Base-by-base conservation (phyloP, 306 rosid species). In the Neltuma alba region DNA sequence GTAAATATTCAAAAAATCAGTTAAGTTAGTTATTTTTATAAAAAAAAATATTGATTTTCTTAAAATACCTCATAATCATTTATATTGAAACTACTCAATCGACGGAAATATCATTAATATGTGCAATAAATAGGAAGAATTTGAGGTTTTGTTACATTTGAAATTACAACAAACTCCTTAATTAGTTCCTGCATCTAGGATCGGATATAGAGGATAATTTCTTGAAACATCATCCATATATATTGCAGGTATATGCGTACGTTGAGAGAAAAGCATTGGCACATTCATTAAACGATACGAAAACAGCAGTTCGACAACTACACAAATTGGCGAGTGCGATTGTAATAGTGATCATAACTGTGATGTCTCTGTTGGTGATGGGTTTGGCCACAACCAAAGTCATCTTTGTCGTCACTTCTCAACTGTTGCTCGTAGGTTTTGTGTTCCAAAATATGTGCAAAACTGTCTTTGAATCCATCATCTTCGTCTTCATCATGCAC, bases 401-500 rank as follows among this genome's bases (percentile, higher is more conserved):
- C 11, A 34, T 77, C 55, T 66, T 77, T 3, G 60, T 77, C 1
- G 81, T 77, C 18, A 66, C 60, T 6, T 45, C 81, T 40, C 81
- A 77, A 18, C 40, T 77, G 0, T 55, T 77, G 71, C 75, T 77
- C 6, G 40, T 77, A 25, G 74, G 81, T 9, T 66, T 77, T 62
- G 58, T 68, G 20, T 77, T 77, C 23, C 75, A 77, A 38, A 65
- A 50, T 0, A 77, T 68, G 60, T 77, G 80, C 80, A 77, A 77
- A 54, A 77, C 80, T 7, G 23, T 77, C 34, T 65, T 77, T 16
- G 80, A 77, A 25, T 77, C 74, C 64, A 77, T 77, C 38, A 77
- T 77, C 52, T 77, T 77, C 18, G 80, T 77, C 23, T 77, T 77
- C 60, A 13, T 77, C 45, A 77, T 77, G 80, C 80, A 77, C 25